Evolutionary conservation across 2,329 filamentous ascomycete species (phyloP).

Genomic region (Macrophomina phaseolina): DNA sequence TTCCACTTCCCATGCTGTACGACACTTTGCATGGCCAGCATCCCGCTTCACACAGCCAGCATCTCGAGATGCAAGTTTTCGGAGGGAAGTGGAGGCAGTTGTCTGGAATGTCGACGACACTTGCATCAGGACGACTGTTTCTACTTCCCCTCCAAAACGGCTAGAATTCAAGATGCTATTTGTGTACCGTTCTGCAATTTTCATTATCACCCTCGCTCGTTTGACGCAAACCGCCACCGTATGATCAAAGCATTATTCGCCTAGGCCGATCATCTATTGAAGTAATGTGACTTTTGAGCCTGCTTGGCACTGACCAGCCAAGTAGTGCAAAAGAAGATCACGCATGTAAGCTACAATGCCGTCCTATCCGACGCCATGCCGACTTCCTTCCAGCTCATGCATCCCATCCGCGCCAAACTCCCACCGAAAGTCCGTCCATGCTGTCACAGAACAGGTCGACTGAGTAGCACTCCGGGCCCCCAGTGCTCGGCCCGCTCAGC

Average conservation of each 20-base stretch:
- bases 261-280: conserved; percentile 3
- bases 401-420: conserved; percentile 54
- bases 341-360: conserved; percentile 5
- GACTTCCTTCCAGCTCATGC: conserved; percentile 39
- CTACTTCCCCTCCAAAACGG: too few relatives aligned
- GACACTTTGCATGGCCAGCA: too few relatives aligned
- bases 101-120: too few relatives aligned
- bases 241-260: conserved; percentile 13
- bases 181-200: not conserved
- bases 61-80: too few relatives aligned
- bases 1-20: too few relatives aligned
- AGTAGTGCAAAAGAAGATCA: conserved; percentile 4
- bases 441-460: conserved; percentile 56
- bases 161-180: not conserved
- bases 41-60: too few relatives aligned
- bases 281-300: conserved; percentile 11
- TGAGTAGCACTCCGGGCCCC: conserved; percentile 56
- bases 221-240: not conserved
- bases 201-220: conserved; percentile 15
- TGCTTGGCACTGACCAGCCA: conserved; percentile 1
- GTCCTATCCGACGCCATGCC: conserved; percentile 10
- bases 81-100: too few relatives aligned
- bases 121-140: too few relatives aligned
- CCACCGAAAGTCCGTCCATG: conserved; percentile 50
- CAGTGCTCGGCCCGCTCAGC: conserved; percentile 64